These are phyloP conservation scores for Colletotrichum sp. DNA, from an alignment of 2,329 filamentous ascomycete genomes.

Conservation along the genomic window DNA sequence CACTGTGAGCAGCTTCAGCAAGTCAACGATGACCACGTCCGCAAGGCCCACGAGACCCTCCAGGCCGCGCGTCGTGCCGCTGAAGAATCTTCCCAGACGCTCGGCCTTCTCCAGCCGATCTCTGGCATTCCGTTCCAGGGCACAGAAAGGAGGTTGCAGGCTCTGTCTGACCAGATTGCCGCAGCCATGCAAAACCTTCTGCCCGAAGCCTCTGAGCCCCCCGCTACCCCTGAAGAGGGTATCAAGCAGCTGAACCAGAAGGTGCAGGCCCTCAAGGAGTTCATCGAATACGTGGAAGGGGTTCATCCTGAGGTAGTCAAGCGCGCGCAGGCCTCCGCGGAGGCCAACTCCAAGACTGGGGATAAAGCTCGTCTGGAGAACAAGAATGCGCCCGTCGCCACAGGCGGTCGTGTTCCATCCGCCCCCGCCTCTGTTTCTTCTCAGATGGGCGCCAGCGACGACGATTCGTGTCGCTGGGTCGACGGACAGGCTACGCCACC, in stretches of 20 bases:
- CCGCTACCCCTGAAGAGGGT: background rate
- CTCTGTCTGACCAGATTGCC: constrained; percentile 7
- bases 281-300: constrained; percentile 17
- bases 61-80: background rate
- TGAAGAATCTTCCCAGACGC: background rate
- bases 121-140: constrained; percentile 10
- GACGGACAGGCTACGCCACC: constrained; percentile 13
- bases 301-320: constrained; percentile 15
- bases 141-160: constrained; percentile 11
- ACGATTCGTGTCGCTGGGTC: constrained; percentile 18
- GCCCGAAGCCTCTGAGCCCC: background rate
- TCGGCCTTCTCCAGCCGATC: constrained; percentile 5
- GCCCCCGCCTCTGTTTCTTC: constrained; percentile 13
- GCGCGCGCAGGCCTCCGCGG: background rate
- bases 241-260: background rate
- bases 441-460: background rate
- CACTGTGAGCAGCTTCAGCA: constrained; percentile 8
- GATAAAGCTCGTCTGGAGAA: background rate
- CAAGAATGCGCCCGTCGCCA: background rate
- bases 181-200: background rate
- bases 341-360: background rate
- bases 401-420: background rate
- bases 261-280: constrained; percentile 13
- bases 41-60: background rate
- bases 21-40: background rate